A percentile compares a stretch with the other conserved stretches of the same genome.
phyloP scores from a whole-genome alignment of 768 basidiomycete species.

The Leccinum sublutescens region DNA sequence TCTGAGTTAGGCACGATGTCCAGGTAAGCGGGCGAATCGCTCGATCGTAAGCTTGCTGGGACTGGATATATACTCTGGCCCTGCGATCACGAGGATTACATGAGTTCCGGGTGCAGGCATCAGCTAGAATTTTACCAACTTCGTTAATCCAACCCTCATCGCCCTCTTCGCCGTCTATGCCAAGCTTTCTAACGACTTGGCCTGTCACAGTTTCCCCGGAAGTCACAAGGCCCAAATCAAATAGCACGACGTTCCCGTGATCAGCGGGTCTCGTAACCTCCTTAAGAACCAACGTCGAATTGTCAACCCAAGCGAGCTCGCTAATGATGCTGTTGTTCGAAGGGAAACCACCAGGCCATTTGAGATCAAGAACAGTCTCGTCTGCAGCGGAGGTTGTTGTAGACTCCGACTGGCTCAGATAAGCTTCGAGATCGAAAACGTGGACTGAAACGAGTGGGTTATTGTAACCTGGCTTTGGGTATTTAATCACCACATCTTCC shows the following conservation, averaged over 20 bases:
- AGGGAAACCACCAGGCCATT: conserved; percentile 63
- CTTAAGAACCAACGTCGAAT: conserved; percentile 71
- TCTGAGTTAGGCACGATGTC: conserved; percentile 82
- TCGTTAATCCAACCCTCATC: conserved; percentile 95
- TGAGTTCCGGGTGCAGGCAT: conserved; percentile 6
- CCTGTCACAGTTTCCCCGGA: conserved; percentile 38
- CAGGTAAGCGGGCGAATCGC: conserved; percentile 68
- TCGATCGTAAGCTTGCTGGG: conserved; percentile 41
- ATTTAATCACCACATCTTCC: conserved; percentile 57
- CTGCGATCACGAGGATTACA: conserved; percentile 36
- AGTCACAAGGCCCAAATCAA: conserved; percentile 47
- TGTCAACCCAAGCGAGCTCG: conserved; percentile 88
- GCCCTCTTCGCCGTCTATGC: conserved; percentile 79
- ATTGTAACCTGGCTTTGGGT: conserved; percentile 87
- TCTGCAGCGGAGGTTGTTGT: conserved; percentile 32
- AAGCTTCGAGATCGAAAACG: conserved; percentile 73
- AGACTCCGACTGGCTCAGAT: conserved; percentile 38
- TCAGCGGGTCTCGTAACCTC: conserved; percentile 85
- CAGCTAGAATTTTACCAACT: conserved; percentile 43
- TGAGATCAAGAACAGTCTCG: conserved; percentile 52
- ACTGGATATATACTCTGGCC: conserved; percentile 62
- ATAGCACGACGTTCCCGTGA: conserved; percentile 75
- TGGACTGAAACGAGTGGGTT: conserved; percentile 85
- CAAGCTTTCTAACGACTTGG: conserved; percentile 70
- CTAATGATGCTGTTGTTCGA: conserved; percentile 66